Base-by-base conservation (phyloP, 257 asterid genomes). In the Nicotiana undulata region DNA sequence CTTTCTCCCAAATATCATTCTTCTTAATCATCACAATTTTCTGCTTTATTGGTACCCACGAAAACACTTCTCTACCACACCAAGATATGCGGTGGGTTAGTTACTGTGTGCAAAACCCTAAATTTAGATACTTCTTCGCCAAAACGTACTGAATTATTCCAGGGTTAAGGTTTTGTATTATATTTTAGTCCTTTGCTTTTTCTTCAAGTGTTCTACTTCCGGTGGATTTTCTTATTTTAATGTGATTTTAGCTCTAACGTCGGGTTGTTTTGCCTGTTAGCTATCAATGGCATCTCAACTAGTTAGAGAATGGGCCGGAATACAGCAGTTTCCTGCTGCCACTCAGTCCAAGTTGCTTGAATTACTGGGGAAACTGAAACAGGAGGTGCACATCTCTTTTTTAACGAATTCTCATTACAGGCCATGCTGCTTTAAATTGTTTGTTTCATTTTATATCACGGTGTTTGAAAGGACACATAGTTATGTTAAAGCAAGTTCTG, bases 331-430 rank as follows among this genome's bases (percentile, higher is more conserved):
- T 83, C 99, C 99, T 16, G 88, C 90, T 20, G 97, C 97, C 49
- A 96, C 98, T 58, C 98, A 94, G 88, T 91, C 91, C 80, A 94
- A 93, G 84, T 80, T 96, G 95, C 94, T 89, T 80, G 97, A 91
- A 68, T 88, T 93, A 90, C 74, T 96, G 87, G 90, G 89, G 10
- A 92, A 92, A 82, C 84, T 96, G 68, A 96, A 96, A 89, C 86
- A 82, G 77, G 90, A 94, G 98, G 99, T 96, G 82, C 24, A 2
- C 2, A n/a, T 82, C 81, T 81, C 24, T 52, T 37, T 29, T 82
- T 28, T 72, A 34, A 22, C 65, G 11, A 32, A 34, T 63, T 81
- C 34, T 46, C 55, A 26, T 82, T 80, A 18, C 77, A 77, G 70
- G 12, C 4, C 80, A 2, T 64, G 17, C 7, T 49, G 11, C 51